Base-by-base conservation (phyloP, 1,284 basidiomycete species). In the Fomitopsis betulina region DNA sequence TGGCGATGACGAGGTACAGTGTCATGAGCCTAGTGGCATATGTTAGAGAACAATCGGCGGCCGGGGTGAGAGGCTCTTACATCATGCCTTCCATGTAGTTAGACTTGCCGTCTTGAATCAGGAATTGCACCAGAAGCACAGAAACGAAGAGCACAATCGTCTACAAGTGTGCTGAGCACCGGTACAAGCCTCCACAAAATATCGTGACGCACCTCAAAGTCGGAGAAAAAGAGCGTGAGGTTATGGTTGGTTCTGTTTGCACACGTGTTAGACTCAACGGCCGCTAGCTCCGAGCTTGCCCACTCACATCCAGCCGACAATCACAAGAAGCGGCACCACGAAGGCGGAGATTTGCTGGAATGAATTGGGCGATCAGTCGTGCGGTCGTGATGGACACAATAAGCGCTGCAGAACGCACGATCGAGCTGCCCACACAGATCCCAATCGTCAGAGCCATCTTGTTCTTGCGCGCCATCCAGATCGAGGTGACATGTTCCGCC, bases 401-500 rank as follows among this genome's bases (percentile, higher is more conserved):
- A 53, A 30, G 49, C 25, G 19, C 55, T 30, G 49, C 27, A 55
- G 53, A 27, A 78, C 86, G 63, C 63, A 91, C 89, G 62, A 98
- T 96, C 5, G 89, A 92, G 62, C 88, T 91, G 13, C 95, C 95
- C 56, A 98, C 89, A 58, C 91, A 92, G 60, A 98, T 93, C 3
- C 88, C 88, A 62, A 97, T 92, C 0, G 91, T 89, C 35, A 94
- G 76, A 68, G 93, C 91, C 86, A 93, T 94, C 69, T 91, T 89
- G 62, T 83, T 80, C 73, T 93, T 94, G 79, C 89, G 79, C 0
- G 93, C 93, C 93, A 96, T 96, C 88, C 91, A 94, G 3, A 96
- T 84, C 7, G 89, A 86, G 0, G 92, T 94, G 38, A 87, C 84
- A 65, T 89, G 87, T 67, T 90, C 93, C 17, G 91, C 91, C 12